Base-by-base conservation (phyloP, 257 asterid genomes). In the Salvia splendens region DNA sequence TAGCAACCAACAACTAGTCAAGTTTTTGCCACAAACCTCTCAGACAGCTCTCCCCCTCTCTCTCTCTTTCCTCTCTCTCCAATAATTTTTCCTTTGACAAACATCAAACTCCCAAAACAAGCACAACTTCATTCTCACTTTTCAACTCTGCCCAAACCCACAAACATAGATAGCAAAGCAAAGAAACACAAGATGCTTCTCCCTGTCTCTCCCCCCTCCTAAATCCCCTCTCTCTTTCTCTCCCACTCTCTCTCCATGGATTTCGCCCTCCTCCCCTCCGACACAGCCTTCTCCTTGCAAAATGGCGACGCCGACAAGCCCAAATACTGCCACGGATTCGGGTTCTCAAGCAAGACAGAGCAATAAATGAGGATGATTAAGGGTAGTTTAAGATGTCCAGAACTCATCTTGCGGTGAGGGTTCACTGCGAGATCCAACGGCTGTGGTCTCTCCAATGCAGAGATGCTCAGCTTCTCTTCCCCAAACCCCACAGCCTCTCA, bases 391-490 rank as follows among this genome's bases (percentile, higher is more conserved):
- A 87, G 67, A 47, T 81, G 41, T 73, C 89, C 0, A 87, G 74
- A 83, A 77, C 16, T 50, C 64, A 62, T 59, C 83, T 47, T 48
- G 51, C 42, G 77, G 73, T 72, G 80, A 79, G 49, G 65, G 82
- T 61, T 70, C 73, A 82, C 63, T 77, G 8, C 79, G 75, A 88
- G 87, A 76, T 82, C 85, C 55, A 74, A 57, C 61, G 56, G 70
- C 59, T n/a, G 43, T 51, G 6, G 42, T 52, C 46, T 67, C 65
- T 61, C 51, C 12, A 41, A 36, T 4, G n/a, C 57, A 54, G 84
- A 82, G 55, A 93, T 90, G 99, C 97, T 93, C 59, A 81, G 97
- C 77, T 93, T 93, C 81, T 85, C 99, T 20, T 65, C 89, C 14
- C 88, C 93, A 10, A 80, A 73, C 73, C 47, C 47, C 95, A 32